These are phyloP conservation scores for Lignosus rhinocerotis DNA, from an alignment of 1,284 basidiomycete genomes.

Conservation along the genomic window DNA sequence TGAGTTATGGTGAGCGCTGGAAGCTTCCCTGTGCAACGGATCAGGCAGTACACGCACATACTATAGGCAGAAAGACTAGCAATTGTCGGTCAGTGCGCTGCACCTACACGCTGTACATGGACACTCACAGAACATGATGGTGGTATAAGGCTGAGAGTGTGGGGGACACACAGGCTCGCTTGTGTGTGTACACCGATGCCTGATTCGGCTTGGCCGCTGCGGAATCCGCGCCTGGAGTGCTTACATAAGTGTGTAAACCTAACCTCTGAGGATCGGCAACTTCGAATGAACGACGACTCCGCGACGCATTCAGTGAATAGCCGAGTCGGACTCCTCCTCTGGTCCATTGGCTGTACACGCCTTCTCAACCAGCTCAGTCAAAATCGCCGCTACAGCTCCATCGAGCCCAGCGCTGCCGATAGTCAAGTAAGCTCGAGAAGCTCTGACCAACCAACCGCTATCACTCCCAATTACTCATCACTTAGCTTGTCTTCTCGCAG, in stretches of 20 bases:
- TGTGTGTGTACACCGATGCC: background rate
- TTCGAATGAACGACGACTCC: background rate
- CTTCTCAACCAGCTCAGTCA: background rate
- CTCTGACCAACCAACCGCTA: background rate
- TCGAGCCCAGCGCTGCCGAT: background rate
- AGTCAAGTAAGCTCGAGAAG: background rate
- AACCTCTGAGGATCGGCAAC: conserved; percentile 8
- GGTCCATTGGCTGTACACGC: background rate
- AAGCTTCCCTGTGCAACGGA: background rate
- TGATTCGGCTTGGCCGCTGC: conserved; percentile 14
- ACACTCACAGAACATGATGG: conserved; percentile 38
- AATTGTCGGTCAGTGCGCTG: conserved; percentile 4
- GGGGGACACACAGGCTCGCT: background rate
- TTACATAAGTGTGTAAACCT: conserved; percentile 8
- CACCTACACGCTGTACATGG: background rate
- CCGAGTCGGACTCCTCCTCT: background rate
- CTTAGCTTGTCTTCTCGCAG: background rate
- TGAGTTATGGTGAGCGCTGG: conserved; percentile 1
- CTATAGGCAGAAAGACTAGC: conserved; percentile 50
- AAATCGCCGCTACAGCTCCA: background rate
- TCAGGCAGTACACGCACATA: conserved; percentile 37
- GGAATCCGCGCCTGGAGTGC: conserved; percentile 7
- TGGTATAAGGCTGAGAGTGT: conserved; percentile 3
- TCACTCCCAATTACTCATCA: background rate
- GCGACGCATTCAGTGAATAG: background rate